Conservation (phyloP, 2,329 filamentous ascomycete genomes). For the Penicillium sp. region DNA sequence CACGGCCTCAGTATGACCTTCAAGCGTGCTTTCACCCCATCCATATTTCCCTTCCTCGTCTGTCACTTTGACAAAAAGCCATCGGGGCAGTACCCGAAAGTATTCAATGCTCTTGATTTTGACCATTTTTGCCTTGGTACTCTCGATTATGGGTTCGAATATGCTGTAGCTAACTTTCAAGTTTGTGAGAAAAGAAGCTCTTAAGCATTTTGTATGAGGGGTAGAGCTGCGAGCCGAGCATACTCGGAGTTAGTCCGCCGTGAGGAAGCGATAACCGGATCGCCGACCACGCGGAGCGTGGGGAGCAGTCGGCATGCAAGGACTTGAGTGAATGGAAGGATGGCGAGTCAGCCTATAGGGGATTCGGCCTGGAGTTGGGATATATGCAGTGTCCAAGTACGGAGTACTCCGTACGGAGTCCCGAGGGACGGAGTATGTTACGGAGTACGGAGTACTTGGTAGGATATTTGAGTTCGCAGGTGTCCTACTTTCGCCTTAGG, state of each 20-base stretch:
- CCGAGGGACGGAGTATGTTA: too few species aligned
- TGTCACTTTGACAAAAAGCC: slow-evolving; percentile 76
- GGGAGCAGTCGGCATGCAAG: neutral
- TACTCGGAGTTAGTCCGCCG: slow-evolving; percentile 17
- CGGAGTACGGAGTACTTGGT: too few species aligned
- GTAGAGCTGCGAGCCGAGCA: neutral
- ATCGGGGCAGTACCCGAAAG: slow-evolving; percentile 72
- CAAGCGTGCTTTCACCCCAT: slow-evolving; percentile 69
- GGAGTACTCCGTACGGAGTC: too few species aligned
- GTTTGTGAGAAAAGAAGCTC: neutral
- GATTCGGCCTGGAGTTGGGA: neutral
- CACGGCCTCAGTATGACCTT: neutral
- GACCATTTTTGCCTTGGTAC: slow-evolving; percentile 48
- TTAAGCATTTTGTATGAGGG: neutral
- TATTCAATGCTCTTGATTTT: slow-evolving; percentile 70
- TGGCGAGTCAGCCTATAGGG: neutral
- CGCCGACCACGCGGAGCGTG: neutral
- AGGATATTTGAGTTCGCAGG: too few species aligned
- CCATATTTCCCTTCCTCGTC: slow-evolving; percentile 65
- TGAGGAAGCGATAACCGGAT: slow-evolving; percentile 7
- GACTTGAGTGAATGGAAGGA: neutral
- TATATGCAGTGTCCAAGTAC: neutral
- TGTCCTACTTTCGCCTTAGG: too few species aligned
- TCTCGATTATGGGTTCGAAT: neutral
- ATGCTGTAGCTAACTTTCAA: neutral